Conservation (phyloP, 2,329 filamentous ascomycete genomes). For the Colletotrichum costaricense region DNA sequence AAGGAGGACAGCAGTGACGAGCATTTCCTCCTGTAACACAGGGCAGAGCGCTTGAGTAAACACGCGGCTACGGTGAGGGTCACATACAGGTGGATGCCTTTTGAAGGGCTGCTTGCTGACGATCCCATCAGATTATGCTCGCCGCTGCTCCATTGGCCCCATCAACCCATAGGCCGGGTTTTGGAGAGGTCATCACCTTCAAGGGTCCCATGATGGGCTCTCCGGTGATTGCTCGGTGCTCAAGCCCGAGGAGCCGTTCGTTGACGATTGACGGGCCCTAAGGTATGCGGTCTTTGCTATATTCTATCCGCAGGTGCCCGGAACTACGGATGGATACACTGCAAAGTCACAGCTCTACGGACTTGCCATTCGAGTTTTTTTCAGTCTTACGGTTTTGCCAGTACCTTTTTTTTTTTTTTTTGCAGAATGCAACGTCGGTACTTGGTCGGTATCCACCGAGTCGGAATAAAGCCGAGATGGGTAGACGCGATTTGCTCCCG, state of each 20-base stretch:
- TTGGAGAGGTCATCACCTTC: slow-evolving; percentile 14
- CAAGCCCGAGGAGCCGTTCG: slow-evolving; percentile 13
- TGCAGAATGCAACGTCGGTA: slow-evolving; percentile 28
- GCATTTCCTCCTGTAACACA: neutral
- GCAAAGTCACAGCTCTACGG: slow-evolving; percentile 3
- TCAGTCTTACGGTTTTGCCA: neutral
- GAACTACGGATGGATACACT: neutral
- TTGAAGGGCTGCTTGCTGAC: neutral
- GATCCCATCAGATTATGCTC: slow-evolving; percentile 13
- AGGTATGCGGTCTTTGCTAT: neutral
- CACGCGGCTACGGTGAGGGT: slow-evolving; percentile 9
- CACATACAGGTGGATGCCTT: slow-evolving; percentile 9
- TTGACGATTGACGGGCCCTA: neutral
- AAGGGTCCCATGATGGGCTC: neutral
- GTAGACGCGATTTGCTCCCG: neutral
- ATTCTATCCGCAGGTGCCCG: neutral
- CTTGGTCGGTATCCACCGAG: slow-evolving; percentile 26
- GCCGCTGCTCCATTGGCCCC: neutral
- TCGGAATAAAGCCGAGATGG: slow-evolving; percentile 33
- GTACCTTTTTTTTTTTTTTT: neutral
- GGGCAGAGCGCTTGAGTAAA: slow-evolving; percentile 2
- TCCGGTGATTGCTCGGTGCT: slow-evolving; percentile 31
- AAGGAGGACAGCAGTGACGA: neutral
- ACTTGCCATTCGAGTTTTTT: neutral
- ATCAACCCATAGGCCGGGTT: neutral